Percentiles rank a stretch among this genome's conserved stretches.
Evolutionary conservation across 768 basidiomycete genomes (phyloP).

Genomic region (Coprinopsis strossmayeri): DNA sequence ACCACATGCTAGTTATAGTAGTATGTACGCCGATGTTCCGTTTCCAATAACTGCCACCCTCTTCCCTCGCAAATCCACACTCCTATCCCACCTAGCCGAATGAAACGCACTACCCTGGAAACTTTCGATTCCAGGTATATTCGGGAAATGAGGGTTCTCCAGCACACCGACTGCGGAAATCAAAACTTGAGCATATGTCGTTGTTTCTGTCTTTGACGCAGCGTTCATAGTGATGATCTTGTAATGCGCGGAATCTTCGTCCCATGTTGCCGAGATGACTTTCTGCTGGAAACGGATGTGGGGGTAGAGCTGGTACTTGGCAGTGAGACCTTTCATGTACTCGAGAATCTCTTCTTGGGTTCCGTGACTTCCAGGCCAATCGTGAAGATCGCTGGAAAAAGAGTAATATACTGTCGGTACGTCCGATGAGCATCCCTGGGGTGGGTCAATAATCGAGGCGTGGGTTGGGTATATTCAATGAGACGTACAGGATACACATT

Average conservation of each 20-base stretch:
- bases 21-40: constrained; percentile 46
- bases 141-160: constrained; percentile 34
- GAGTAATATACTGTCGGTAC: constrained; percentile 36
- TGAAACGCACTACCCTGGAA: constrained; percentile 51
- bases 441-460: too few relatives aligned
- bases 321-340: constrained; percentile 36
- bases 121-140: constrained; percentile 24
- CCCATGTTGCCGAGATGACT: neutral
- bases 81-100: constrained; percentile 41
- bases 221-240: constrained; percentile 14
- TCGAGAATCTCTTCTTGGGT: constrained; percentile 33
- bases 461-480: too few relatives aligned
- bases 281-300: neutral
- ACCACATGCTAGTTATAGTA: too few relatives aligned
- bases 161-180: constrained; percentile 46
- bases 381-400: constrained; percentile 39
- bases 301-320: neutral
- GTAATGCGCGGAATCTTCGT: neutral
- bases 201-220: constrained; percentile 21
- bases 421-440: constrained; percentile 43
- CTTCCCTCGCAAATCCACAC: constrained; percentile 35
- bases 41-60: constrained; percentile 54
- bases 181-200: constrained; percentile 36
- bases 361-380: constrained; percentile 38
- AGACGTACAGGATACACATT: neutral